Evolutionary conservation across 257 asterid species (phyloP), one percentile per base, ranked within the genome.

Genomic region (Hygrophila difformis): DNA sequence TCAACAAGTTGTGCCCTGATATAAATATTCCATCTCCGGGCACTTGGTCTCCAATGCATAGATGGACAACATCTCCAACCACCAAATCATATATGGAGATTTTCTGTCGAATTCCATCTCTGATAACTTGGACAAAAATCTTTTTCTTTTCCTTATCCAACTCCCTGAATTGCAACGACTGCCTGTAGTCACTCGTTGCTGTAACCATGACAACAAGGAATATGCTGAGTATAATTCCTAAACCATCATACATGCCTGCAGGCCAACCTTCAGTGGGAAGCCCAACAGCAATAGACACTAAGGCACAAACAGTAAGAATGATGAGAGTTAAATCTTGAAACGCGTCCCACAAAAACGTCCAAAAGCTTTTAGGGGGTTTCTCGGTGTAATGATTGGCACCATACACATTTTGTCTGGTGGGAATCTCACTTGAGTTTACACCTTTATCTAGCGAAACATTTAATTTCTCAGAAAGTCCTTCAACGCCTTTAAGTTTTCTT

Each of bases 211-310:
- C 97, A 19, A 91, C 99, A 49, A 91, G 71, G 63, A 81, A 38
- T 61, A 91, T 82, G 54, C 97, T 86, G 4, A 91, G 64, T 60
- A 91, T 63, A 62, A 91, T 91, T 40, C 99, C 97, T 35, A 91
- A 39, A 12, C 97, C 99, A 49, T 91, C 99, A 59, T 91, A 86
- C 42, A 70, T 82, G 51, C 97, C 96, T 59, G 67, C 82, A 14
- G 98, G 99, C 87, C 91, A 91, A 22, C 99, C 97, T 67, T 91
- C 97, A 19, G 99, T 91, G 52, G 97, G 84, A 61, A 86, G 89
- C 61, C 97, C 99, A 35, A 91, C 99, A 4, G 79, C 94, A 37
- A 91, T 76, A 15, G 95, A 86, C 50, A 86, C 93, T 64, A 83
- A 79, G 26, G 99, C 94, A 44, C 95, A 86, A 43, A 86, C 79